Evolutionary conservation across 768 basidiomycete genomes (phyloP).

Genomic region (Boletus huronensis): DNA sequence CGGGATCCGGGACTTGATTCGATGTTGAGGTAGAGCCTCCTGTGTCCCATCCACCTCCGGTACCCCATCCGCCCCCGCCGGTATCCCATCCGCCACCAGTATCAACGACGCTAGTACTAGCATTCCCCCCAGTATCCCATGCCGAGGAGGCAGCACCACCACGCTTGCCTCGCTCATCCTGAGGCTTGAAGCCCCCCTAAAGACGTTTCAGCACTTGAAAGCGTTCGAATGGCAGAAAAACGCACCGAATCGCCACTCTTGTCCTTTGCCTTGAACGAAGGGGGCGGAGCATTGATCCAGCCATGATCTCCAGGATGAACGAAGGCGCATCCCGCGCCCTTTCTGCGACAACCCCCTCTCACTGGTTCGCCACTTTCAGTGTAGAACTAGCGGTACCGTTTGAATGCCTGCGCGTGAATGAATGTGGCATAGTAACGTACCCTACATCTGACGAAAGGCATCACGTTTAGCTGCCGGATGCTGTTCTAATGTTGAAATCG

Average conservation of each 20-base stretch:
- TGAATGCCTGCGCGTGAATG: conserved; percentile 4
- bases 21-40: conserved; percentile 1
- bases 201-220: not conserved
- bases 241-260: conserved; percentile 20
- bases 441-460: conserved; percentile 25
- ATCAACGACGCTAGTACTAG: not conserved
- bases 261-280: conserved; percentile 8
- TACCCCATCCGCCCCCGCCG: conserved; percentile 3
- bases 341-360: conserved; percentile 26
- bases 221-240: not conserved
- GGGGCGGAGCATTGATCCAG: conserved; percentile 21
- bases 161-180: conserved; percentile 2
- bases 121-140: not conserved
- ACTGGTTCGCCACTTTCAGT: conserved; percentile 28
- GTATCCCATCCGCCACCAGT: conserved; percentile 6
- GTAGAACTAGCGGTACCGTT: conserved; percentile 23
- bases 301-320: conserved; percentile 29
- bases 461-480: conserved; percentile 6
- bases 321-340: conserved; percentile 24
- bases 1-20: not conserved
- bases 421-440: conserved; percentile 16
- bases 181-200: conserved; percentile 10
- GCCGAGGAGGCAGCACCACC: not conserved
- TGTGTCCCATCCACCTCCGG: conserved; percentile 10
- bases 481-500: not conserved